Conservation (phyloP, 78 protist genomes). For the Tieghemostelium lacteum region DNA sequence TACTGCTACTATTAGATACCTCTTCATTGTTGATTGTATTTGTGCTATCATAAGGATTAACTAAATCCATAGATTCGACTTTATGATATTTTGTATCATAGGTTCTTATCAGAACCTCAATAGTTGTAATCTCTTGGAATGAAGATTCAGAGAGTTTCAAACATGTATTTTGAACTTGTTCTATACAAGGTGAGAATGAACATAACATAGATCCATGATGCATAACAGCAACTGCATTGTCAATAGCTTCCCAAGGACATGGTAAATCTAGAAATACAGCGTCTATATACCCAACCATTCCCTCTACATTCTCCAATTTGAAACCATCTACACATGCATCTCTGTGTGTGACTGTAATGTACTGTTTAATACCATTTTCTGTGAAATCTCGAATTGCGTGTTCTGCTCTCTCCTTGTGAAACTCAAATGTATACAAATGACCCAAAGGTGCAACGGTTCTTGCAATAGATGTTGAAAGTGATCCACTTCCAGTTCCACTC, state of each 20-base stretch:
- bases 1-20: neutral
- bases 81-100: constrained; percentile 59
- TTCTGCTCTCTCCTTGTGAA: constrained; percentile 86
- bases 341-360: constrained; percentile 66
- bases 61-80: constrained; percentile 22
- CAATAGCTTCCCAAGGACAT: constrained; percentile 88
- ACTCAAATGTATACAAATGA: constrained; percentile 90
- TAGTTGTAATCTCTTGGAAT: constrained; percentile 68
- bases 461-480: constrained; percentile 86
- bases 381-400: constrained; percentile 54
- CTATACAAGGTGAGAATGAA: constrained; percentile 96
- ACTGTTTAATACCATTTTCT: constrained; percentile 36
- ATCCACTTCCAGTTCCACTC: constrained; percentile 94
- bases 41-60: constrained; percentile 36
- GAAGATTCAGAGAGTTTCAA: constrained; percentile 37
- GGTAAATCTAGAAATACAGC: constrained; percentile 95
- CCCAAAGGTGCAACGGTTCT: constrained; percentile 88
- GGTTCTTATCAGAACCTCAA: constrained; percentile 61
- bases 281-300: constrained; percentile 73
- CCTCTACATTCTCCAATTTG: neutral
- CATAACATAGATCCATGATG: constrained; percentile 87
- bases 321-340: constrained; percentile 77
- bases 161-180: constrained; percentile 87
- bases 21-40: neutral
- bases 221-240: constrained; percentile 69